phyloP scores from a whole-genome alignment of 192 early-diverging fungal genomes.

The Thoreauomyces humboldtii region DNA sequence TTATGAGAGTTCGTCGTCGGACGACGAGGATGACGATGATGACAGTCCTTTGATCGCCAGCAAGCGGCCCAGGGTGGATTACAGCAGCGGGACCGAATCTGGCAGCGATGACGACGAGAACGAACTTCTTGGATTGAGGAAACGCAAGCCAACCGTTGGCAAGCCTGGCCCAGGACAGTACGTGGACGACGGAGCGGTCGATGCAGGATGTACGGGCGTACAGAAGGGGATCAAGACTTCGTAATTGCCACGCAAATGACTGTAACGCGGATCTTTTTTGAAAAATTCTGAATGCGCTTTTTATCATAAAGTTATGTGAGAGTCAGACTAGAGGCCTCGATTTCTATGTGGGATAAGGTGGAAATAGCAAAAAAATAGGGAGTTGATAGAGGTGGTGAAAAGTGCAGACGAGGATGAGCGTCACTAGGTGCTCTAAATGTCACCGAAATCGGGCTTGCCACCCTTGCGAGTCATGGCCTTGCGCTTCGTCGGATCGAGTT shows the following conservation, averaged over 20 bases:
- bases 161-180: conserved; percentile 7
- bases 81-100: background rate
- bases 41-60: background rate
- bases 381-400: too few relatives aligned
- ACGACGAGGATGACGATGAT: conserved; percentile 5
- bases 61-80: background rate
- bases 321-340: too few relatives aligned
- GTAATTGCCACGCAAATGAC: too few relatives aligned
- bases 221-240: too few relatives aligned
- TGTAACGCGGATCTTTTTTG: too few relatives aligned
- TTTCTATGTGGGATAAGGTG: too few relatives aligned
- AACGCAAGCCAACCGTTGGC: background rate
- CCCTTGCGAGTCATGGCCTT: conserved; percentile 39
- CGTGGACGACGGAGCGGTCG: conserved; percentile 20
- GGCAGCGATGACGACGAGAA: background rate
- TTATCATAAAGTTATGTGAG: too few relatives aligned
- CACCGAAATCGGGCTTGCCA: conserved; percentile 34
- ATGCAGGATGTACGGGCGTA: conserved; percentile 15
- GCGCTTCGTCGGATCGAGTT: conserved; percentile 66
- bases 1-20: background rate
- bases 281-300: too few relatives aligned
- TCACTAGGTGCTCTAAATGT: conserved; percentile 27
- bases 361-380: too few relatives aligned
- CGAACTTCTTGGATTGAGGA: conserved; percentile 1
- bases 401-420: too few relatives aligned